Evolutionary conservation across 2,329 filamentous ascomycete genomes (phyloP).

Genomic region (Colletotrichum liriopes): DNA sequence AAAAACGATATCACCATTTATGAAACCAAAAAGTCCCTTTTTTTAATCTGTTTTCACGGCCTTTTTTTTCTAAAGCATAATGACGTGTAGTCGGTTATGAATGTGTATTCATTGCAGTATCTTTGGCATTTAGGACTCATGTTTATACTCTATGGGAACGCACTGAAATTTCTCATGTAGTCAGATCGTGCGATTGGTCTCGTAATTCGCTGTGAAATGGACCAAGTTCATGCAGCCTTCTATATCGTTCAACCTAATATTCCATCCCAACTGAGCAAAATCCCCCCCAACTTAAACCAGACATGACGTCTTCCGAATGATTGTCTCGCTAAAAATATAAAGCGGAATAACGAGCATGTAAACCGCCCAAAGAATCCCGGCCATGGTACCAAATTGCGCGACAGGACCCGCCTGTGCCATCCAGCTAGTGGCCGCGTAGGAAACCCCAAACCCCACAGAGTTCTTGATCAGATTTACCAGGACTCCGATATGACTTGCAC

Average conservation of each 20-base stretch:
- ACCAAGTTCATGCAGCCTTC: background rate
- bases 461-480: slow-evolving; percentile 46
- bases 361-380: slow-evolving; percentile 39
- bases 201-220: background rate
- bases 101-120: too few species aligned
- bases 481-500: slow-evolving; percentile 43
- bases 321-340: slow-evolving; percentile 17
- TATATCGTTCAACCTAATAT: too few species aligned
- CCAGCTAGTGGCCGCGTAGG: slow-evolving; percentile 42
- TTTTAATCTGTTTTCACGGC: too few species aligned
- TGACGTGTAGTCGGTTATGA: too few species aligned
- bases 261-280: background rate
- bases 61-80: too few species aligned
- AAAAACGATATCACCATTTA: too few species aligned
- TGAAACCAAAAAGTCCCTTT: too few species aligned
- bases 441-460: slow-evolving; percentile 41
- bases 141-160: too few species aligned
- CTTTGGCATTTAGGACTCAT: too few species aligned
- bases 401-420: slow-evolving; percentile 29
- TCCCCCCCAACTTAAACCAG: background rate
- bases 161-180: slow-evolving; percentile 39
- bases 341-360: slow-evolving; percentile 42
- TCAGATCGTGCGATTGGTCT: too few species aligned
- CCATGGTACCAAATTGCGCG: slow-evolving; percentile 44
- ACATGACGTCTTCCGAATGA: slow-evolving; percentile 21